Percentiles rank a stretch among this genome's conserved stretches.
Evolutionary conservation across 768 basidiomycete species (phyloP).

Genomic region (Amyloporia xantha): DNA sequence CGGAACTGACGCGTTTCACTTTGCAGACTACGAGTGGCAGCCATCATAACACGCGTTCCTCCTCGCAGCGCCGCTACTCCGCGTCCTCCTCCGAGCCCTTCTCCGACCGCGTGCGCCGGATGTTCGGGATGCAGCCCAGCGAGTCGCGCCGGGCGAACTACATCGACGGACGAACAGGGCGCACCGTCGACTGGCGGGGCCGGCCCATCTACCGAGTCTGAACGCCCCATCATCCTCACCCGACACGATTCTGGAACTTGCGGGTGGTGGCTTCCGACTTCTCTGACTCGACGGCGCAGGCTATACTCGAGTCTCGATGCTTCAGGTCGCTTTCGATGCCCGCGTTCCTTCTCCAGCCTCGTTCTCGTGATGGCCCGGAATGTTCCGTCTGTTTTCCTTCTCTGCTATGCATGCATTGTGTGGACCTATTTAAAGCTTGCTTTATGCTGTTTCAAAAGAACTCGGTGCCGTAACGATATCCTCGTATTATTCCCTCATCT

Average conservation of each 20-base stretch:
- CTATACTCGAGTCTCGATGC: conserved; percentile 1
- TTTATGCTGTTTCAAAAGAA: background rate
- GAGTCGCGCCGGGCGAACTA: conserved; percentile 14
- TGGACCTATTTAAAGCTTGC: background rate
- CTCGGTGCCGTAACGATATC: background rate
- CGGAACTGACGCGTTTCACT: background rate
- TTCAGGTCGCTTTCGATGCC: background rate
- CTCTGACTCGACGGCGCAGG: background rate
- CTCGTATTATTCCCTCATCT: background rate
- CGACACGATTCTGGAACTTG: background rate
- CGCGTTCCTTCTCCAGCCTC: background rate
- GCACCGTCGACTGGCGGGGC: conserved; percentile 46
- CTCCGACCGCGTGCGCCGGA: conserved; percentile 31
- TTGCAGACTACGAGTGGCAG: conserved; percentile 9
- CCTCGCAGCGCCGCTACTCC: conserved; percentile 11
- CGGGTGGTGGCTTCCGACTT: background rate
- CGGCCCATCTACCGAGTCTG: conserved; percentile 40
- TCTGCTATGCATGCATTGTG: background rate
- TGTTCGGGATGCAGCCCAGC: conserved; percentile 28
- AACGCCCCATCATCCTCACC: too few species aligned
- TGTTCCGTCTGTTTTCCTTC: background rate
- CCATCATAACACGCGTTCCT: conserved; percentile 5
- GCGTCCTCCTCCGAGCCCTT: conserved; percentile 16
- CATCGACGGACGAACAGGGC: conserved; percentile 21
- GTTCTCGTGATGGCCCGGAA: background rate